These are phyloP conservation scores for Cucurbita argyrosperma DNA, from an alignment of 306 rosid genomes.

Conservation along the genomic window DNA sequence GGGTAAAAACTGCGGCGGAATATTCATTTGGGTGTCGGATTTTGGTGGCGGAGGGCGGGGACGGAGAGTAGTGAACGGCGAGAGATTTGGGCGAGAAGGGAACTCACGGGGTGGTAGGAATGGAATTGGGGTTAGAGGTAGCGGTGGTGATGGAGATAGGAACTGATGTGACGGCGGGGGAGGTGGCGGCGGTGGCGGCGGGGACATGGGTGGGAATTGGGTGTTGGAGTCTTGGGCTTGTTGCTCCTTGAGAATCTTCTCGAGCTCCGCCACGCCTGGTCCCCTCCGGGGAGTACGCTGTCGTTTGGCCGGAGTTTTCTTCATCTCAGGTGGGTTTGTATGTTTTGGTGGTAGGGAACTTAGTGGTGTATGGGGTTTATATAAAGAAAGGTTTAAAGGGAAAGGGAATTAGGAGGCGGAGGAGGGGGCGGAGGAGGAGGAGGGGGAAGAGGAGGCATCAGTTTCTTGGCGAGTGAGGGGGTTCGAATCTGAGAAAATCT, in stretches of 20 bases:
- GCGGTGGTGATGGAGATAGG: too few species aligned
- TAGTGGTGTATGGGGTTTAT: too few species aligned
- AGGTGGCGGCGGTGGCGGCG: not conserved
- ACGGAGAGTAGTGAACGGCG: not conserved
- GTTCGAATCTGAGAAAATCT: not conserved
- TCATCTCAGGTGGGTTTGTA: not conserved
- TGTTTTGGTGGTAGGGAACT: too few species aligned
- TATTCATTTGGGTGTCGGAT: not conserved
- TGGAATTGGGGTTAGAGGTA: not conserved
- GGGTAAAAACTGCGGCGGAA: not conserved
- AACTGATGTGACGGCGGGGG: not conserved
- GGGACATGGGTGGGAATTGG: not conserved
- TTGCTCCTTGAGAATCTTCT: conserved; percentile 51
- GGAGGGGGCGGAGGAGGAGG: not conserved
- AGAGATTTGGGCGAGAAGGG: not conserved
- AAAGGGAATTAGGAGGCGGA: not conserved
- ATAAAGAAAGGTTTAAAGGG: too few species aligned
- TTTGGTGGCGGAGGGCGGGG: not conserved
- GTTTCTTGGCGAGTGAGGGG: not conserved
- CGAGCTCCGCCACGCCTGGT: conserved; percentile 68
- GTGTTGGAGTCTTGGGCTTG: conserved; percentile 2
- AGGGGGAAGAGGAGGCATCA: not conserved
- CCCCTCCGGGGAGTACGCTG: conserved; percentile 53
- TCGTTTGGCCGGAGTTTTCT: conserved; percentile 20
- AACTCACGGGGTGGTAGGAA: not conserved